phyloP scores from a whole-genome alignment of 176 grass and related monocot species.

The Secale cereale region DNA sequence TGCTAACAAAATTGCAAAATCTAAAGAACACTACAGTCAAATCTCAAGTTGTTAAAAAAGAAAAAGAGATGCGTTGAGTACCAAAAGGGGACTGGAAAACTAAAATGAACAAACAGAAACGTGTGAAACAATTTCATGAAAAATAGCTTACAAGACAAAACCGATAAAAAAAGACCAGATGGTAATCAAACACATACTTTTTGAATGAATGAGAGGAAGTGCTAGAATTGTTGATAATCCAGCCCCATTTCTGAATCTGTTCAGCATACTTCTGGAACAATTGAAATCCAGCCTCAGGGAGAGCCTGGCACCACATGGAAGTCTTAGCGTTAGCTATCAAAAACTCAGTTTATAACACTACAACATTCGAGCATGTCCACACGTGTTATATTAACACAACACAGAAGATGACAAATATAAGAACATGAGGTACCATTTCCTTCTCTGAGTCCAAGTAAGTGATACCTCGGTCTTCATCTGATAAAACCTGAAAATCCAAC shows the following conservation, averaged over 20 bases:
- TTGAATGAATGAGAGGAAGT: conserved; percentile 59
- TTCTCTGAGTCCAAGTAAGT: conserved; percentile 74
- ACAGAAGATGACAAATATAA: conserved; percentile 18
- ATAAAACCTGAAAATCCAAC: conserved; percentile 60
- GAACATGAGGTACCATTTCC: conserved; percentile 60
- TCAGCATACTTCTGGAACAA: conserved; percentile 76
- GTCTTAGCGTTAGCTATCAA: not conserved
- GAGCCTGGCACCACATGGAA: conserved; percentile 42
- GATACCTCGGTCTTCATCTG: conserved; percentile 57
- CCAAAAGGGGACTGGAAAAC: not conserved
- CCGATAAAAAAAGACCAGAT: not conserved
- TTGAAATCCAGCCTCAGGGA: conserved; percentile 91
- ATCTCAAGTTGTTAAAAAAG: not conserved
- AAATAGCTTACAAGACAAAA: not conserved
- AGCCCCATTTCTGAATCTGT: conserved; percentile 91
- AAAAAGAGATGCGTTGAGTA: not conserved
- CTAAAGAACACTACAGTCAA: not conserved
- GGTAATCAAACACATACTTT: conserved; percentile 54
- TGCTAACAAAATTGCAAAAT: not conserved
- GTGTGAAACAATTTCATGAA: not conserved
- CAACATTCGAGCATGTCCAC: not conserved
- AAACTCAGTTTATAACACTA: not conserved
- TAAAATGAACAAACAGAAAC: not conserved
- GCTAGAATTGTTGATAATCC: conserved; percentile 59
- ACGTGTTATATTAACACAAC: conserved; percentile 14